phyloP scores from a whole-genome alignment of 2,329 filamentous ascomycete genomes.

The Fragosphaeria purpurea region DNA sequence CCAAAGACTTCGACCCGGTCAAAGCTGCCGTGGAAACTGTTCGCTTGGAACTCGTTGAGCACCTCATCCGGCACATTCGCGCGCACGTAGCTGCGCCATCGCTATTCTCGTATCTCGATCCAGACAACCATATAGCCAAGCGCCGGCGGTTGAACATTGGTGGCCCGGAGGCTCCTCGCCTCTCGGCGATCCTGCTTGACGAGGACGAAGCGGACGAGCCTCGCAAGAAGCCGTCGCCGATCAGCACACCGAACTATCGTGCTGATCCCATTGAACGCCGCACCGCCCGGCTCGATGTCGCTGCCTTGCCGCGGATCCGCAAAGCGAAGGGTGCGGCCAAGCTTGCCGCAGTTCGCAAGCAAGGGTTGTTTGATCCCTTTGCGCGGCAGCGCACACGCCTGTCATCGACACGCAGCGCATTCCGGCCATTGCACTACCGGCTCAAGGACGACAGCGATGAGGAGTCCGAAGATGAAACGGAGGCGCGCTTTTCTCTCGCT shows the following conservation, averaged over 20 bases:
- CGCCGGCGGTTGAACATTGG: constrained; percentile 69
- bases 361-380: constrained; percentile 58
- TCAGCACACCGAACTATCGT: constrained; percentile 56
- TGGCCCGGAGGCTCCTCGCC: constrained; percentile 52
- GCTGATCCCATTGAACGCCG: constrained; percentile 52
- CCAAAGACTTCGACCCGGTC: constrained; percentile 84
- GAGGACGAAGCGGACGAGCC: constrained; percentile 53
- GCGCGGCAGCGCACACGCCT: constrained; percentile 43
- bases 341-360: constrained; percentile 40
- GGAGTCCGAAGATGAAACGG: constrained; percentile 79
- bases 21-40: constrained; percentile 71
- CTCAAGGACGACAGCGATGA: constrained; percentile 66
- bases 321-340: constrained; percentile 51
- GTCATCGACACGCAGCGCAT: constrained; percentile 45
- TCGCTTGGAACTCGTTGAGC: constrained; percentile 71
- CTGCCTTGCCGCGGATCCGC: constrained; percentile 63
- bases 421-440: constrained; percentile 74
- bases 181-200: constrained; percentile 30
- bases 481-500: constrained; percentile 48
- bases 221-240: constrained; percentile 29
- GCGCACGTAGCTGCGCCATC: constrained; percentile 74
- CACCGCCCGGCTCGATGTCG: constrained; percentile 47
- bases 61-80: constrained; percentile 80
- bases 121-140: constrained; percentile 68
- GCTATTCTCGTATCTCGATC: constrained; percentile 73